phyloP scores from a whole-genome alignment of 768 basidiomycete species.

The Suillus clintonianus region DNA sequence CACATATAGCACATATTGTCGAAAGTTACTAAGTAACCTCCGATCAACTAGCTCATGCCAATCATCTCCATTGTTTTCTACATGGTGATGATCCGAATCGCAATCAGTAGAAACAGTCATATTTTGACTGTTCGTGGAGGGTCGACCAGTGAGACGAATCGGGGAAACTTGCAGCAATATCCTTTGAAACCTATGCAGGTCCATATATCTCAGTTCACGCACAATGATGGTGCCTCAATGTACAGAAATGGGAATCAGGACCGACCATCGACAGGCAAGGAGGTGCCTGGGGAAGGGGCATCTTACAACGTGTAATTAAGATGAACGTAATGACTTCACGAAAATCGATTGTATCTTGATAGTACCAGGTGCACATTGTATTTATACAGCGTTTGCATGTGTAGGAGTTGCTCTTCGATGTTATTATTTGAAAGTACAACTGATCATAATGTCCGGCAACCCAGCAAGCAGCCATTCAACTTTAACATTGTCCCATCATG shows the following conservation, averaged over 20 bases:
- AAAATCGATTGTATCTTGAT: not conserved
- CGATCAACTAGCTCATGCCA: not conserved
- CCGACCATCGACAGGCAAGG: not conserved
- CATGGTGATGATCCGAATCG: constrained; percentile 10
- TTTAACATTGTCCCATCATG: too few relatives aligned
- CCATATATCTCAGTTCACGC: constrained; percentile 1
- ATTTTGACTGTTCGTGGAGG: not conserved
- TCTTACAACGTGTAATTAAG: not conserved
- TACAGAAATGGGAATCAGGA: not conserved
- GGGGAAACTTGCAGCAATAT: not conserved
- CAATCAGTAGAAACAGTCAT: not conserved
- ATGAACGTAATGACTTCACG: not conserved
- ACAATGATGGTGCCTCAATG: not conserved
- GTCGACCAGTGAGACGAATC: not conserved
- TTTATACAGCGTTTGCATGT: not conserved
- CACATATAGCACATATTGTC: not conserved
- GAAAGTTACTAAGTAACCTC: not conserved
- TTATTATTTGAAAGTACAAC: too few relatives aligned
- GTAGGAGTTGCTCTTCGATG: too few relatives aligned
- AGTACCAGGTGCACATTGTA: not conserved
- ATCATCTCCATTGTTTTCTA: constrained; percentile 9
- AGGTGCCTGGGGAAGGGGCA: not conserved
- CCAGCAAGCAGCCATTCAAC: too few relatives aligned
- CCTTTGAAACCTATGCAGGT: constrained; percentile 6
- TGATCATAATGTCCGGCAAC: too few relatives aligned